These are phyloP conservation scores for Dactylonectria macrodidyma DNA, from an alignment of 2,329 filamentous ascomycete genomes.

Conservation along the genomic window DNA sequence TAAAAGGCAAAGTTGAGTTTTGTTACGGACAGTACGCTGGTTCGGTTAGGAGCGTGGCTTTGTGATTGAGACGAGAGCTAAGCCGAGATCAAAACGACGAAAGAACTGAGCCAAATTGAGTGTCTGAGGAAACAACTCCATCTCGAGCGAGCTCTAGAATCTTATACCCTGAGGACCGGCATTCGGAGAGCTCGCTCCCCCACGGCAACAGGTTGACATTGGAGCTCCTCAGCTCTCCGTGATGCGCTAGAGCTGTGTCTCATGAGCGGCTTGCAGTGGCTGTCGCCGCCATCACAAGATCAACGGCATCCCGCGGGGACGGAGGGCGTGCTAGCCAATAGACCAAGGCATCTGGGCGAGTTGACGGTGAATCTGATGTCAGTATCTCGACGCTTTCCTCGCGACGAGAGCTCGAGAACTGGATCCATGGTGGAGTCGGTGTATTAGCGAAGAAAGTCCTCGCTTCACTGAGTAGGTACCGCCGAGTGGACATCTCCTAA, in stretches of 20 bases:
- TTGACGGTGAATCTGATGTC: slow-evolving; percentile 11
- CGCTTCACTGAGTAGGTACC: neutral
- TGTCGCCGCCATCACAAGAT: slow-evolving; percentile 24
- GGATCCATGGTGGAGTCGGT: neutral
- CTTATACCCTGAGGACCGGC: slow-evolving; percentile 28
- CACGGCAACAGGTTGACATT: neutral
- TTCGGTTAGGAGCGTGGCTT: slow-evolving; percentile 10
- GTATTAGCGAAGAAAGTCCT: neutral
- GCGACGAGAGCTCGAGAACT: neutral
- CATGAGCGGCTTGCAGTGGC: slow-evolving; percentile 12
- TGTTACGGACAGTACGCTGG: slow-evolving; percentile 6
- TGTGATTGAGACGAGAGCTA: slow-evolving; percentile 14
- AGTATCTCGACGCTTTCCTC: neutral
- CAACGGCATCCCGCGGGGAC: slow-evolving; percentile 8
- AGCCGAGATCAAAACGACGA: slow-evolving; percentile 12
- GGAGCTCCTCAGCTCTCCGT: neutral
- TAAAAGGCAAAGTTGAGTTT: neutral
- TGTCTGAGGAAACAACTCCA: neutral
- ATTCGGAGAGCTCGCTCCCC: slow-evolving; percentile 24
- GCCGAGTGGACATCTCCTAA: slow-evolving; percentile 3
- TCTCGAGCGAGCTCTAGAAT: slow-evolving; percentile 26
- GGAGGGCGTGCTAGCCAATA: slow-evolving; percentile 23
- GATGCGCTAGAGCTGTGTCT: neutral
- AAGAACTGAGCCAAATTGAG: slow-evolving; percentile 26
- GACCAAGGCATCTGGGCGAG: neutral